Evolutionary conservation across 306 rosid species (phyloP), one percentile per base, ranked within the genome.

Genomic region (Herpetospermum pedunculosum): DNA sequence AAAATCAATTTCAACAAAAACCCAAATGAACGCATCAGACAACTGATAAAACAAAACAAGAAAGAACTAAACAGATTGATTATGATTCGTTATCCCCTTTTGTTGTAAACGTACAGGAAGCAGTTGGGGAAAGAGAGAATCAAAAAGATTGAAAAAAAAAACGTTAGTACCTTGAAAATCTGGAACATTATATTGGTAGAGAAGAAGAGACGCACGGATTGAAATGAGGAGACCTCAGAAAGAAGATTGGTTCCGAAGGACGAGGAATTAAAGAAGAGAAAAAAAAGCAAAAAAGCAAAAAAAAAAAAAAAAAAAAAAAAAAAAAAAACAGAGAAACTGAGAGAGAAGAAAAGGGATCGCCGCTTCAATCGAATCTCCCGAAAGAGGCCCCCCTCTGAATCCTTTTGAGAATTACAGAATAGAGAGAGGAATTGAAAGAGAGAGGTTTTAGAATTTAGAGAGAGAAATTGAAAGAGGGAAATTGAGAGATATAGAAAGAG

Each of bases 161-260:
- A n/a, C n/a, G 14, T 70, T 55, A 76, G 85, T 87, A 94, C 99
- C 99, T 91, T 88, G 90, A 84, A 85, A 89, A 85, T 88, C 92
- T 83, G 94, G 76, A 91, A 69, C 96, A 91, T 94, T 81, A 85
- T 83, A 83, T 49, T 80, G 84, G 72, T 70, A 75, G 75, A 75
- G 29, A 74, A 82, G 72, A 80, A 76, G 83, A 81, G 79, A 81
- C 81, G 82, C 65, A 76, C 80, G 89, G 52, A 38, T 67, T 40
- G 72, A 81, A 68, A 82, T 23, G 73, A 60, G 35, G 38, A 47
- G 83, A 81, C 41, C 81, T 44, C 49, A 79, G 43, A 80, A 86
- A 81, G 78, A 86, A 87, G 80, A 83, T n/a, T n/a, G 81, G 76
- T 83, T 85, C 84, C 87, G 83, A 83, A 81, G 82, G 87, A 88